Base-by-base conservation (phyloP, 2,329 filamentous ascomycete species). In the Scortechinia acanthostroma region DNA sequence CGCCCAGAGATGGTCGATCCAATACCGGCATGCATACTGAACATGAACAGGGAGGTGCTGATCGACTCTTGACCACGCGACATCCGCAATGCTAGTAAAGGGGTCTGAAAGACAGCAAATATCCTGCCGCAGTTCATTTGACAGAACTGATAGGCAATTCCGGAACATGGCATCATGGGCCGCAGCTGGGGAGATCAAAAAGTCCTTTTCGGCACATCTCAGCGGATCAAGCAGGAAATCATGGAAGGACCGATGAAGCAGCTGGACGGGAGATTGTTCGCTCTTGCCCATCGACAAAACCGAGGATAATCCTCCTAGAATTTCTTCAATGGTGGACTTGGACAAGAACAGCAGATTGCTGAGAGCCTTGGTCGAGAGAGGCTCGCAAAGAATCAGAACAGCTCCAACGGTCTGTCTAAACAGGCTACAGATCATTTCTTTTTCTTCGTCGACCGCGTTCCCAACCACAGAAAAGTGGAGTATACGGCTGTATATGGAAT, bases 1-100 rank as follows among this genome's bases (percentile, higher is more conserved):
- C n/a, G 25, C 25, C n/a, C 10, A 17, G 17, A 40, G 35, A 40
- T 40, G 35, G 35, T 40, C 35, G 35, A 40, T 17, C 35, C 35
- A 40, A 40, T 40, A 40, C 20, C 6, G 6, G 17, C 35, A 40
- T 17, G 35, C 10, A 17, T 40, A 40, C 17, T 19, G 35, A 40
- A 19, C 17, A 10, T 13, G 17, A 6, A 17, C 35, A 10, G 20
- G 17, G 6, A 17, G 35, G 17, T 40, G 13, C 20, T 10, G n/a
- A n/a, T n/a, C n/a, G n/a, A n/a, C 10, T 6, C 6, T 15, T 19
- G 13, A 17, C 40, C 46, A 46, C 6, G 6, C 6, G 10, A 40
- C 17, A 19, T 40, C 35, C 6, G 10, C 17, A 40, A 40, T 40
- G 17, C 17, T 6, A 10, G 20, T 15, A 15, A 13, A 13, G 6